Percentiles rank a stretch among this genome's conserved stretches.
Evolutionary conservation across 1,284 basidiomycete species (phyloP).

Genomic region (Cutaneotrichosporon mucoides): DNA sequence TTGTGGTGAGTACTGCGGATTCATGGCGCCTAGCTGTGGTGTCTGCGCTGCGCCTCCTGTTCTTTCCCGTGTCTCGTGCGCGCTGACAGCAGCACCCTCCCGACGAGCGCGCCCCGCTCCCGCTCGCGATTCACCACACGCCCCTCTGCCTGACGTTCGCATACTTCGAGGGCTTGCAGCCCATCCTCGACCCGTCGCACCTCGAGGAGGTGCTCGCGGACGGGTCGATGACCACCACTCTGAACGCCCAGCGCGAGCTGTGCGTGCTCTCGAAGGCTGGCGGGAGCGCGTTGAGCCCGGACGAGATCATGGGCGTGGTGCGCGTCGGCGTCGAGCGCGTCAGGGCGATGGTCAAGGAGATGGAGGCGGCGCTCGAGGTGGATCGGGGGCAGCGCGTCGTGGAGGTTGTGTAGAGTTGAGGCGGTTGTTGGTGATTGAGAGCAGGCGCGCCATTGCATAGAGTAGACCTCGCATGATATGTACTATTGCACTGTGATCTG

Average conservation of each 20-base stretch:
- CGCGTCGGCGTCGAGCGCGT: constrained; percentile 65
- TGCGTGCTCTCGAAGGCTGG: constrained; percentile 93
- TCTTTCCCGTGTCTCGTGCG: background rate
- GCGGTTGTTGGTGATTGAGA: too few relatives aligned
- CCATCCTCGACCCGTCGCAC: constrained; percentile 75
- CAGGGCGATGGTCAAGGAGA: constrained; percentile 64
- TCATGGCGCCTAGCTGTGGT: too few relatives aligned
- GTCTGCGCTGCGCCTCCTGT: background rate
- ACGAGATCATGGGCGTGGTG: constrained; percentile 71
- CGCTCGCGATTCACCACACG: constrained; percentile 85
- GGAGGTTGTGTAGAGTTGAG: constrained; percentile 53
- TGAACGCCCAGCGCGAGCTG: constrained; percentile 90
- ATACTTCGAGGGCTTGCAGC: constrained; percentile 61
- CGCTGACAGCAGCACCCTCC: constrained; percentile 64
- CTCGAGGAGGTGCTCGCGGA: constrained; percentile 72
- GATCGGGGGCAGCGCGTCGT: constrained; percentile 56
- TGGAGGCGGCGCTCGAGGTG: constrained; percentile 65
- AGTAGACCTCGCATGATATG: too few relatives aligned
- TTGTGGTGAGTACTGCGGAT: constrained; percentile 58
- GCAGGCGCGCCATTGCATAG: too few relatives aligned
- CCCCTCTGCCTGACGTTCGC: constrained; percentile 92
- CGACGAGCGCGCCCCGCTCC: constrained; percentile 81
- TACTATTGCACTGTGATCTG: too few relatives aligned
- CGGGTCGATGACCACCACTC: constrained; percentile 72
- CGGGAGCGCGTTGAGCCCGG: constrained; percentile 71